A percentile compares a stretch with the other conserved stretches of the same genome.
phyloP scores from a whole-genome alignment of 441 rosid species.

The Kokia cookei region DNA sequence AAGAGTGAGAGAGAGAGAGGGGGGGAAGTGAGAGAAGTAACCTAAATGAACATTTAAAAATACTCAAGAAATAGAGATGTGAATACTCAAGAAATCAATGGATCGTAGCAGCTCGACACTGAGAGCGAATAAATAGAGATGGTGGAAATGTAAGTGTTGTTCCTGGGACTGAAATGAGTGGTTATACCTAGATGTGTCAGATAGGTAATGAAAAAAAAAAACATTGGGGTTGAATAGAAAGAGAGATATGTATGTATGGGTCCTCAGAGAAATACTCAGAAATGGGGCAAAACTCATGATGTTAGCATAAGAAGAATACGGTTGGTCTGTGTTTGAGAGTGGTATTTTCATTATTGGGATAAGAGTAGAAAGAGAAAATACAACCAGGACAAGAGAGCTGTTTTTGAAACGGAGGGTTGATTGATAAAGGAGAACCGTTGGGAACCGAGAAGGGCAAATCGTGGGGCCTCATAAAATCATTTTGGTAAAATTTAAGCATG shows the following conservation, averaged over 20 bases:
- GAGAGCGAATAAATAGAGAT: slow-evolving; percentile 31
- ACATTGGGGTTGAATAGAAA: slow-evolving; percentile 24
- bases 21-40: slow-evolving; percentile 19
- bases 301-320: slow-evolving; percentile 19
- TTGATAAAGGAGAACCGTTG: slow-evolving; percentile 11
- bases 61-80: neutral
- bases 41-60: slow-evolving; percentile 5
- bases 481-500: slow-evolving; percentile 28
- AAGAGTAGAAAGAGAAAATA: neutral
- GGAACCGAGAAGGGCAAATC: slow-evolving; percentile 19
- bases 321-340: slow-evolving; percentile 22
- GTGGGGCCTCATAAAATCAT: slow-evolving; percentile 35
- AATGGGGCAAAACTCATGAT: slow-evolving; percentile 14
- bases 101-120: slow-evolving; percentile 2
- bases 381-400: slow-evolving; percentile 12
- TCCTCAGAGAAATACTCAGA: slow-evolving; percentile 5
- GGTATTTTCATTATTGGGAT: slow-evolving; percentile 8
- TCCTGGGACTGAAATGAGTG: slow-evolving; percentile 45
- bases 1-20: slow-evolving; percentile 9
- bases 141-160: slow-evolving; percentile 16
- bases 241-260: slow-evolving; percentile 5
- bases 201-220: slow-evolving; percentile 7
- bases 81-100: neutral
- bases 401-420: slow-evolving; percentile 18
- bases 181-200: slow-evolving; percentile 36